Conservation (phyloP, 345 rosid species). For the Toxicodendron radicans region DNA sequence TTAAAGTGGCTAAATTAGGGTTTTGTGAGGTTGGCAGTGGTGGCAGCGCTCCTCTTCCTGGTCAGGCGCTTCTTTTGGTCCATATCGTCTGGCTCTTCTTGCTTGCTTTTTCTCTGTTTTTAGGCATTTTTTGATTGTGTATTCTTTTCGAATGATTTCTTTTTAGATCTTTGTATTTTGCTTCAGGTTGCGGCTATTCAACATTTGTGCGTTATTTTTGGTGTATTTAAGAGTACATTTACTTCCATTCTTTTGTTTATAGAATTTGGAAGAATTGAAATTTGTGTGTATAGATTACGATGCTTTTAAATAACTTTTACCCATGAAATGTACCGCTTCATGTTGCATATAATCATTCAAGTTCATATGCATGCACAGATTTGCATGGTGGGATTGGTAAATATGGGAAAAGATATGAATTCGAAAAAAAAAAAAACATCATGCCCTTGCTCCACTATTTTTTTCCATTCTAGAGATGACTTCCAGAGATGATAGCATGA, state of each 20-base stretch:
- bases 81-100: slow-evolving; percentile 91
- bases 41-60: slow-evolving; percentile 70
- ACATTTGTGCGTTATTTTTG: neutral
- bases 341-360: no score
- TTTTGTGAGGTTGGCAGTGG: slow-evolving; percentile 76
- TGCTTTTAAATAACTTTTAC: no score
- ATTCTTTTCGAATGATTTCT: neutral
- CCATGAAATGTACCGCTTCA: no score
- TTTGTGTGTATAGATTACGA: no score
- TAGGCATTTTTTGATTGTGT: slow-evolving; percentile 60
- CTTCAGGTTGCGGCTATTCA: neutral
- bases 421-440: no score
- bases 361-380: no score
- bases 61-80: slow-evolving; percentile 85
- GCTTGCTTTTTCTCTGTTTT: slow-evolving; percentile 78
- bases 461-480: neutral
- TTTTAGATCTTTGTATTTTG: neutral
- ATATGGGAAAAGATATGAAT: neutral
- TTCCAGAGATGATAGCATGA: neutral
- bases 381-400: no score
- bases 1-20: slow-evolving; percentile 61
- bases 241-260: slow-evolving; percentile 8
- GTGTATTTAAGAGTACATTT: neutral
- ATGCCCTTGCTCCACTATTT: neutral
- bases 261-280: no score